Evolutionary conservation across 164 flowering plant genomes (phyloP).

Genomic region (Berberis vulgaris): DNA sequence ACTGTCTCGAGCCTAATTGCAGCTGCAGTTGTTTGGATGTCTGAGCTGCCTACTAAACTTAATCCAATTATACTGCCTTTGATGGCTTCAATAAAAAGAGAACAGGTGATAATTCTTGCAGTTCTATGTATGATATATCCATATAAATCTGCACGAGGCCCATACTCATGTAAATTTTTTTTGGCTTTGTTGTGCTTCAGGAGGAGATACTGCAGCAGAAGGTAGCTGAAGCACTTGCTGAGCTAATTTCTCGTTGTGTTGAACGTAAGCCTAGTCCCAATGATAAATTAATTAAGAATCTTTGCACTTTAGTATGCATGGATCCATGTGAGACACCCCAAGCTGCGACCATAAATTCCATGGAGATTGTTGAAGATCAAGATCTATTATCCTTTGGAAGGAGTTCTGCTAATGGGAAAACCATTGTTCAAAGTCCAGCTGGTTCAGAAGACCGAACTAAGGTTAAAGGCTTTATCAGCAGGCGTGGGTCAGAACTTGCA

Average conservation of each 20-base stretch:
- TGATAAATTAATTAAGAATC: constrained; percentile 89
- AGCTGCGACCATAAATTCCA: constrained; percentile 56
- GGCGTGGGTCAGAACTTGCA: constrained; percentile 91
- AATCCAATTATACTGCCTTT: too few relatives aligned
- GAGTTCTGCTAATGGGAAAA: constrained; percentile 36
- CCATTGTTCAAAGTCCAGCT: constrained; percentile 47
- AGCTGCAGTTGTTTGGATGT: too few relatives aligned
- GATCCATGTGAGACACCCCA: constrained; percentile 97
- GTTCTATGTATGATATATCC: too few relatives aligned
- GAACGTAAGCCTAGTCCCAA: constrained; percentile 80
- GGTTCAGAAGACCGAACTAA: constrained; percentile 80
- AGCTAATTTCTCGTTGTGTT: constrained; percentile 72
- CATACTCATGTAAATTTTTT: background rate
- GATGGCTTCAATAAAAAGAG: too few relatives aligned
- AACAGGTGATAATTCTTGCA: too few relatives aligned
- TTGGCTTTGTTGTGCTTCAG: constrained; percentile 19
- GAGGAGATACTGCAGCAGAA: constrained; percentile 87
- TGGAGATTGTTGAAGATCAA: constrained; percentile 74
- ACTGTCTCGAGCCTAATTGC: too few relatives aligned
- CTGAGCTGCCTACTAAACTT: too few relatives aligned
- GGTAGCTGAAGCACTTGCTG: constrained; percentile 95
- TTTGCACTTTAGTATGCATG: constrained; percentile 79
- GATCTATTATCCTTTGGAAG: constrained; percentile 62
- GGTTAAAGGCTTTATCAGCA: constrained; percentile 77
- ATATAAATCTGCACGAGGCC: too few relatives aligned